Evolutionary conservation across 305 asterid species (phyloP).

Genomic region (Fraxinus ornus): DNA sequence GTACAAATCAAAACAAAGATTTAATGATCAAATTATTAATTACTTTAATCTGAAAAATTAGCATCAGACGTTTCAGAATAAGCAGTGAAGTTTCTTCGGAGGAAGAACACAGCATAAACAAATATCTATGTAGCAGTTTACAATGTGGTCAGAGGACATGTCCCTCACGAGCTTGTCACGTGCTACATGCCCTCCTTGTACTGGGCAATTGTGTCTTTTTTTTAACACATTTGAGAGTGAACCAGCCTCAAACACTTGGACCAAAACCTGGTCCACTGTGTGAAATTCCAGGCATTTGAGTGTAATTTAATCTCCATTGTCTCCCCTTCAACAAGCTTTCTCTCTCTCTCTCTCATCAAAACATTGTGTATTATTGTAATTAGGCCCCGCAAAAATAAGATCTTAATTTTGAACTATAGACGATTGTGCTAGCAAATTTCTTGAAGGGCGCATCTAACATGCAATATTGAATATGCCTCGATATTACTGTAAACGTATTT

Average conservation of each 20-base stretch:
- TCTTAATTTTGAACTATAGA: background rate
- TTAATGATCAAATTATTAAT: background rate
- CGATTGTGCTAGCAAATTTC: background rate
- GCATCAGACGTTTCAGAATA: conserved; percentile 4
- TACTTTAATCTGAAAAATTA: background rate
- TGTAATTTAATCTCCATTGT: conserved; percentile 40
- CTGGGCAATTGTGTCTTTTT: conserved; percentile 31
- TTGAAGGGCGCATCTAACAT: background rate
- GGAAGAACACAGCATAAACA: conserved; percentile 15
- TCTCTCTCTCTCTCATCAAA: conserved; percentile 13
- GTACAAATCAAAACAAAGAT: conserved; percentile 37
- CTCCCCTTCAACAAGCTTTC: conserved; percentile 29
- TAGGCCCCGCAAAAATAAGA: conserved; percentile 17
- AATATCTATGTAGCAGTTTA: conserved; percentile 23
- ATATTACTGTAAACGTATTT: background rate
- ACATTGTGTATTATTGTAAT: conserved; percentile 3
- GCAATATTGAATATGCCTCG: background rate
- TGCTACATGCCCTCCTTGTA: conserved; percentile 37
- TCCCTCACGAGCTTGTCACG: conserved; percentile 36
- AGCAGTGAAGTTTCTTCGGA: background rate
- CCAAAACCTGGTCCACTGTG: conserved; percentile 36
- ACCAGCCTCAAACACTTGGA: conserved; percentile 35
- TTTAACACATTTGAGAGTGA: conserved; percentile 11
- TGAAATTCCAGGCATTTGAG: conserved; percentile 27
- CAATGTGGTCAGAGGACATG: conserved; percentile 19